Conservation (phyloP, 1,284 basidiomycete species). For the Xanthoconium separans region DNA sequence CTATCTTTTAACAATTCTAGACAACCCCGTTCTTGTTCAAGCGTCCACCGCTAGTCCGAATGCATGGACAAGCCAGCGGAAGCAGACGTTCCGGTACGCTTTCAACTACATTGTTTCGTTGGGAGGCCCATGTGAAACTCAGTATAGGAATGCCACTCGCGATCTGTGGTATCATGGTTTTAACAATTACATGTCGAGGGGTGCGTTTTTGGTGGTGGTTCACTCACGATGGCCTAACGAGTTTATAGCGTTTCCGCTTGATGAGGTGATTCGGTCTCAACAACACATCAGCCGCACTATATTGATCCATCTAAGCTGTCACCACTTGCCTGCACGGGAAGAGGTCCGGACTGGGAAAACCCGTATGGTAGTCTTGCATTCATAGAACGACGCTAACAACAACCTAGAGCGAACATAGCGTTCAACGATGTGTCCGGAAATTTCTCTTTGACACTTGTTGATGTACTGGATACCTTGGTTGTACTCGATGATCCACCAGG, state of each 20-base stretch:
- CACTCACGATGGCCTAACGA: constrained; percentile 5
- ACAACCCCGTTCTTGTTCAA: constrained; percentile 40
- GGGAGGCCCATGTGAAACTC: constrained; percentile 1
- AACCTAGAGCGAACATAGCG: constrained; percentile 60
- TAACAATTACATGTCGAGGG: constrained; percentile 74
- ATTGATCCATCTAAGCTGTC: constrained; percentile 54
- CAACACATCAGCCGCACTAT: not conserved
- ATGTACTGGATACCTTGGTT: constrained; percentile 79
- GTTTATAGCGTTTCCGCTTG: constrained; percentile 71
- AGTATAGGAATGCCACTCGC: constrained; percentile 61
- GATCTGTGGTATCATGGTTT: constrained; percentile 84
- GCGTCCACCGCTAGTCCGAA: constrained; percentile 32
- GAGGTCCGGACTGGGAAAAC: constrained; percentile 78
- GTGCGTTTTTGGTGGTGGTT: constrained; percentile 39
- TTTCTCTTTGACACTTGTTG: constrained; percentile 80
- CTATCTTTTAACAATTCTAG: constrained; percentile 46
- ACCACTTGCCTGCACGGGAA: constrained; percentile 82
- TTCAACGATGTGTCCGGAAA: constrained; percentile 86
- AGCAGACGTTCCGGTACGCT: constrained; percentile 59
- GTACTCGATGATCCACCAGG: constrained; percentile 71
- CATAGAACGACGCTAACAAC: constrained; percentile 8
- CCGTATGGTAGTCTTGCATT: constrained; percentile 52
- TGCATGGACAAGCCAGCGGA: constrained; percentile 60
- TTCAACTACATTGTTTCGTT: not conserved
- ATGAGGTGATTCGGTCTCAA: constrained; percentile 54